phyloP scores from a whole-genome alignment of 805 yeast species.

The Barnettozyma sp. region DNA sequence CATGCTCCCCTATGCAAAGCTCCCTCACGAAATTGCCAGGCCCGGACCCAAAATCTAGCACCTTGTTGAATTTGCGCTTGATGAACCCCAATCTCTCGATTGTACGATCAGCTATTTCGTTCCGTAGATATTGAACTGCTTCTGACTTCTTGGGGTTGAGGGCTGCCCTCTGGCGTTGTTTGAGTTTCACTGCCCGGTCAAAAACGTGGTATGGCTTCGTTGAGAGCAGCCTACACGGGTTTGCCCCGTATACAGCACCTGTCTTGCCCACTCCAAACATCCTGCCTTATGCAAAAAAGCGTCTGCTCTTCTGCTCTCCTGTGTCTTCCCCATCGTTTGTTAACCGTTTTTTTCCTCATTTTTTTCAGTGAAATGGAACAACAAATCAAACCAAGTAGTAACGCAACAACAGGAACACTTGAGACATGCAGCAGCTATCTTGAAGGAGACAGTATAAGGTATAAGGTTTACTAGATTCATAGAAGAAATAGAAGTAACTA shows the following conservation, averaged over 20 bases:
- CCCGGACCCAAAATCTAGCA: conserved; percentile 69
- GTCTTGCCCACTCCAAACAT: not conserved
- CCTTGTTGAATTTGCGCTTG: conserved; percentile 50
- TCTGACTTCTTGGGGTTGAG: conserved; percentile 40
- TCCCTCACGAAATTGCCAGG: conserved; percentile 53
- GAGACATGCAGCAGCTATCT: no score
- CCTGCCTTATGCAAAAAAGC: no score
- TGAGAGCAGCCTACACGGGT: not conserved
- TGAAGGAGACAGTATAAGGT: no score
- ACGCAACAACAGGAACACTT: no score
- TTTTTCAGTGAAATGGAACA: no score
- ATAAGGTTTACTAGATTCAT: no score
- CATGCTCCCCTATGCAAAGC: conserved; percentile 27
- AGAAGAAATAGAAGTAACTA: no score
- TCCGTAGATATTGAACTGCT: conserved; percentile 63
- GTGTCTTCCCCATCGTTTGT: no score
- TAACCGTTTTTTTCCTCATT: no score
- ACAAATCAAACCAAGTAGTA: no score
- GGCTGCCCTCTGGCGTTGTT: conserved; percentile 52
- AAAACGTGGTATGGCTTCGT: conserved; percentile 40
- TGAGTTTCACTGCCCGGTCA: conserved; percentile 51
- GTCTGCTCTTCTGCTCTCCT: no score
- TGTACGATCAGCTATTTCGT: conserved; percentile 66
- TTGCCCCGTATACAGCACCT: not conserved
- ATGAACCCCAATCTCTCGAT: conserved; percentile 72